Percentiles rank a stretch among this genome's conserved stretches.
These are phyloP conservation scores for Cystobasidium slooffiae DNA, from an alignment of 1,284 basidiomycete species.

Conservation along the genomic window DNA sequence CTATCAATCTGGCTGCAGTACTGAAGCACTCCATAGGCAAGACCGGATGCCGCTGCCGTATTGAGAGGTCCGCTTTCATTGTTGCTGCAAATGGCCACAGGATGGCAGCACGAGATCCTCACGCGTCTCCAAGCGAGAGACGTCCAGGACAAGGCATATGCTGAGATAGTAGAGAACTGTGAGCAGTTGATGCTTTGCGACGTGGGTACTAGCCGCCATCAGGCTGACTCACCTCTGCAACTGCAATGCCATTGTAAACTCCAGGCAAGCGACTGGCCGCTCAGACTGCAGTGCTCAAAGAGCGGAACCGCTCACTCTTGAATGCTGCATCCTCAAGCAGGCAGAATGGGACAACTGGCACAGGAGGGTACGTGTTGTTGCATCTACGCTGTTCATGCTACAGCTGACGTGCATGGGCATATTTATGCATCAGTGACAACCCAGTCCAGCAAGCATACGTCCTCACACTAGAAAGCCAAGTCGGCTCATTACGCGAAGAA, in stretches of 20 bases:
- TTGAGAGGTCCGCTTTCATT: not conserved
- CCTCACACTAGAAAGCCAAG: conserved; percentile 87
- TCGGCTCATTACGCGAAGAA: conserved; percentile 85
- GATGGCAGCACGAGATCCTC: conserved; percentile 45
- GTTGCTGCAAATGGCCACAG: conserved; percentile 16
- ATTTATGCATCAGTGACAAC: conserved; percentile 60
- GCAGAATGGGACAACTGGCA: conserved; percentile 4
- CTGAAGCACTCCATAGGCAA: not conserved
- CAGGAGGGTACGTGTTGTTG: not conserved
- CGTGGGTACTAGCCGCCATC: not conserved
- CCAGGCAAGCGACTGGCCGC: conserved; percentile 73
- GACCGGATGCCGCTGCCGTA: not conserved
- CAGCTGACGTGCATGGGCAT: not conserved
- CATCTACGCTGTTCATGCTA: not conserved
- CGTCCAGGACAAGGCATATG: conserved; percentile 27
- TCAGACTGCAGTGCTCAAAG: conserved; percentile 83
- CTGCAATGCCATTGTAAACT: not conserved
- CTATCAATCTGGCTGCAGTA: not conserved
- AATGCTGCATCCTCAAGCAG: conserved; percentile 67
- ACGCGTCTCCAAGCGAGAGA: conserved; percentile 40
- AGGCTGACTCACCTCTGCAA: not conserved
- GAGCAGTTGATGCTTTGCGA: not conserved
- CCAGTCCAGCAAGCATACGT: conserved; percentile 84
- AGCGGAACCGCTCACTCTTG: conserved; percentile 82
- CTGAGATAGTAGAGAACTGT: conserved; percentile 40